These are phyloP conservation scores for Arthroderma sp. DNA, from an alignment of 2,329 filamentous ascomycete species.

Conservation along the genomic window DNA sequence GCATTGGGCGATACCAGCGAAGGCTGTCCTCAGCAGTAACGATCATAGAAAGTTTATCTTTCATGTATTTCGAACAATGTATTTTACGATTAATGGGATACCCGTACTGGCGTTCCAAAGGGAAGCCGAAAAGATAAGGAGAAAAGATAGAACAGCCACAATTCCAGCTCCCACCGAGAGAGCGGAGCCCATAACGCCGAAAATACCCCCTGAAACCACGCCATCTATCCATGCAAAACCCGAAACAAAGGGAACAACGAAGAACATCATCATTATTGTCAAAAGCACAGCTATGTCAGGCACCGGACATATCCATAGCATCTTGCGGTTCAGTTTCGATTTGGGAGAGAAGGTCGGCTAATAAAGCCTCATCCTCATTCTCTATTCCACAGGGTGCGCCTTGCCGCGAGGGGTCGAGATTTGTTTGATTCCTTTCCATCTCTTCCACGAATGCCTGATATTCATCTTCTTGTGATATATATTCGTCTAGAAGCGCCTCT, in stretches of 20 bases:
- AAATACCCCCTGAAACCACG: too few relatives aligned
- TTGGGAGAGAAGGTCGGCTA: conserved; percentile 51
- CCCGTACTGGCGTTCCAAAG: too few relatives aligned
- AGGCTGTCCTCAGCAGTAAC: conserved; percentile 50
- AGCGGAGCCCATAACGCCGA: too few relatives aligned
- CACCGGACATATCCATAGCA: conserved; percentile 29
- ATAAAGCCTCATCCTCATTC: conserved; percentile 48
- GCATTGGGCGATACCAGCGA: conserved; percentile 47
- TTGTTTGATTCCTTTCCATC: conserved; percentile 10
- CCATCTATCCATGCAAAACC: too few relatives aligned
- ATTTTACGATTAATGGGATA: too few relatives aligned
- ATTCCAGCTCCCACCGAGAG: too few relatives aligned
- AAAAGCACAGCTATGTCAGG: not conserved
- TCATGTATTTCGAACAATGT: too few relatives aligned
- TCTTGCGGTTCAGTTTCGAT: conserved; percentile 18
- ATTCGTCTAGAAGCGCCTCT: conserved; percentile 22
- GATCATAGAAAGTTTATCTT: not conserved
- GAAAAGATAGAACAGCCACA: too few relatives aligned
- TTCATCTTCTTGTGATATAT: conserved; percentile 14
- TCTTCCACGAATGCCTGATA: conserved; percentile 13
- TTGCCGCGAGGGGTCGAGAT: not conserved
- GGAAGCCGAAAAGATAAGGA: too few relatives aligned
- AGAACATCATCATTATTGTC: too few relatives aligned
- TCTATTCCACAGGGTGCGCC: conserved; percentile 34
- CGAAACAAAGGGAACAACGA: too few relatives aligned